These are phyloP conservation scores for Termitomyces sp. DNA, from an alignment of 768 basidiomycete genomes.

Conservation along the genomic window DNA sequence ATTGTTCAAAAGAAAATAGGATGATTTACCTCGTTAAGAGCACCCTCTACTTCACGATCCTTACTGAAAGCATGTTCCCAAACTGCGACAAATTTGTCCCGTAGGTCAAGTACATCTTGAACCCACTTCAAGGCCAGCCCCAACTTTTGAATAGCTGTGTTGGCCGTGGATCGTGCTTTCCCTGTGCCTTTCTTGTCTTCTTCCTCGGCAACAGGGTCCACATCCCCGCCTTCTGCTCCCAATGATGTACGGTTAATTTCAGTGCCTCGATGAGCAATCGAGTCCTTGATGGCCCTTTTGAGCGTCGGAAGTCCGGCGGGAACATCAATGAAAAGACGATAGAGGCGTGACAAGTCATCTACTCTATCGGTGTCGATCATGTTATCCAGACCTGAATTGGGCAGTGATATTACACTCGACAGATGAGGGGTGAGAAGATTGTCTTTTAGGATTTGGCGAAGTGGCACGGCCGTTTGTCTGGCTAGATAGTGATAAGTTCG, in stretches of 20 bases:
- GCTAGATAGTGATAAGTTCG: constrained; percentile 87
- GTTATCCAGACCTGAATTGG: constrained; percentile 78
- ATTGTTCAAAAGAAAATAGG: background rate
- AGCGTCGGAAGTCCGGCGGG: constrained; percentile 64
- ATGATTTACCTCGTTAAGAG: constrained; percentile 74
- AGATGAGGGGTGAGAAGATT: constrained; percentile 80
- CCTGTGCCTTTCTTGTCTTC: constrained; percentile 45
- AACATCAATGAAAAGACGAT: constrained; percentile 69
- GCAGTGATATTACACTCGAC: constrained; percentile 69
- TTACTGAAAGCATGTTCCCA: constrained; percentile 69
- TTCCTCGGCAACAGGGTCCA: constrained; percentile 32
- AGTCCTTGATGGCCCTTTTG: constrained; percentile 66
- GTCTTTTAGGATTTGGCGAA: constrained; percentile 75
- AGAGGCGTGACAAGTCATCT: constrained; percentile 77
- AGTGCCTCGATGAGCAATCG: constrained; percentile 70
- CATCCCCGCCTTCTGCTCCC: constrained; percentile 37
- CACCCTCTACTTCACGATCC: constrained; percentile 77
- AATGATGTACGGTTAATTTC: constrained; percentile 72
- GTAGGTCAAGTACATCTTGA: constrained; percentile 83
- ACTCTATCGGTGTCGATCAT: constrained; percentile 85
- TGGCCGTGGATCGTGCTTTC: constrained; percentile 43
- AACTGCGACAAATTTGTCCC: constrained; percentile 84
- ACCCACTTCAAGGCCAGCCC: constrained; percentile 87
- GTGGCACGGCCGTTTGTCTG: constrained; percentile 62
- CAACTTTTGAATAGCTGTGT: constrained; percentile 46